A percentile compares a stretch with the other conserved stretches of the same genome.
These are phyloP conservation scores for Solanum hybrid DNA, from an alignment of 305 asterid species.

Conservation along the genomic window DNA sequence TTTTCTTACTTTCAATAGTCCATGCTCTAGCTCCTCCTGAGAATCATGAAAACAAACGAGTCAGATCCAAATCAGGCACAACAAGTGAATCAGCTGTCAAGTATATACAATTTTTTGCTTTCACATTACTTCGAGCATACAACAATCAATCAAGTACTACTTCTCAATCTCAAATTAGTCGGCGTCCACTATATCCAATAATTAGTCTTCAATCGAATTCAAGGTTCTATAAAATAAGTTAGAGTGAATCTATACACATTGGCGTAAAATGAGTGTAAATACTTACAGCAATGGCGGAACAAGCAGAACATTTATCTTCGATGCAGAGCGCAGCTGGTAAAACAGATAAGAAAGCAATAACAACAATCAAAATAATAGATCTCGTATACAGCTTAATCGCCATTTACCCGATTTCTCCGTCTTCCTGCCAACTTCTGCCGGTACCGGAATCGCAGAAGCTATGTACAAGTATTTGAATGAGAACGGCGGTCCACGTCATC, in stretches of 20 bases:
- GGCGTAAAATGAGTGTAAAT: neutral
- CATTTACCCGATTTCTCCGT: neutral
- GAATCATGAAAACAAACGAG: neutral
- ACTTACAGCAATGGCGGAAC: constrained; percentile 88
- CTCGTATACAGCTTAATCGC: neutral
- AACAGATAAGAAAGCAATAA: neutral
- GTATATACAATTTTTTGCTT: neutral
- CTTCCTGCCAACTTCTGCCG: neutral
- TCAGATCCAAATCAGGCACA: neutral
- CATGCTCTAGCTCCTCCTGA: constrained; percentile 89
- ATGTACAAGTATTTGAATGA: neutral
- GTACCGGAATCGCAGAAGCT: neutral
- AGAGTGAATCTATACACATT: neutral
- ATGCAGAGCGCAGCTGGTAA: constrained; percentile 21
- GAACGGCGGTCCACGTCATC: constrained; percentile 3
- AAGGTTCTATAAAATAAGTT: neutral
- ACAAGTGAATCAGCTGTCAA: neutral
- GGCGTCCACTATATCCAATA: neutral
- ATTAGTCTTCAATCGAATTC: neutral
- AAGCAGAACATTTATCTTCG: constrained; percentile 84
- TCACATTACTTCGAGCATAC: neutral
- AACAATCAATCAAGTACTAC: neutral
- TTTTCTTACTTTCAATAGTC: constrained; percentile 57
- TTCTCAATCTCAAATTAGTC: neutral
- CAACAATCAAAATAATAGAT: neutral